phyloP scores from a whole-genome alignment of 2,329 filamentous ascomycete genomes.

The Ceratocystis cacaofunesta region DNA sequence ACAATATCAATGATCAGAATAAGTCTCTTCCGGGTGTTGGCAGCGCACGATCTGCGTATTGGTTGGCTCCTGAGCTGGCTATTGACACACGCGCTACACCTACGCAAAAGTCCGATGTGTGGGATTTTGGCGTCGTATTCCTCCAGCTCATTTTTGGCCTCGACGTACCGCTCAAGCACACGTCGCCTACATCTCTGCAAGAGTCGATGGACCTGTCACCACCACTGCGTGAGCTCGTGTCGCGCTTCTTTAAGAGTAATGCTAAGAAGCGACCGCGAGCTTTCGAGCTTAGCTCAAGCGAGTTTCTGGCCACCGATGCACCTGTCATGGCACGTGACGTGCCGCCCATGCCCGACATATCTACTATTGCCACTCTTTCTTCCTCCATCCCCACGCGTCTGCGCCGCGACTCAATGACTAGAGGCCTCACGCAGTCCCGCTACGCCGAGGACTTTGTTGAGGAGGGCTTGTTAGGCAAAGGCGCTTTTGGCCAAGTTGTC shows the following conservation, averaged over 20 bases:
- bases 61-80: constrained; percentile 66
- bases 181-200: constrained; percentile 61
- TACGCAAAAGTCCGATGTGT: constrained; percentile 74
- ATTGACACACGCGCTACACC: constrained; percentile 46
- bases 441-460: constrained; percentile 86
- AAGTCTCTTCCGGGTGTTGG: constrained; percentile 38
- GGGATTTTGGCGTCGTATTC: constrained; percentile 85
- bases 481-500: constrained; percentile 91
- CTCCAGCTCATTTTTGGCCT: constrained; percentile 88
- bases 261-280: constrained; percentile 72
- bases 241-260: constrained; percentile 72
- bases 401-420: constrained; percentile 47
- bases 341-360: constrained; percentile 20
- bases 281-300: constrained; percentile 53
- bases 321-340: constrained; percentile 38
- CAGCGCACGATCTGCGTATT: constrained; percentile 61
- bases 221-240: constrained; percentile 63
- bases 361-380: constrained; percentile 19
- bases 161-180: constrained; percentile 59
- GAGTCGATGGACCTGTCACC: constrained; percentile 57
- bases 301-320: constrained; percentile 51
- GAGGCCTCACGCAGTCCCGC: constrained; percentile 40
- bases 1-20: constrained; percentile 41
- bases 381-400: constrained; percentile 33
- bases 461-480: constrained; percentile 75